Evolutionary conservation across 2,329 filamentous ascomycete genomes (phyloP), one percentile per base, ranked within the genome.

Genomic region (Colletotrichum gloeosporioides): DNA sequence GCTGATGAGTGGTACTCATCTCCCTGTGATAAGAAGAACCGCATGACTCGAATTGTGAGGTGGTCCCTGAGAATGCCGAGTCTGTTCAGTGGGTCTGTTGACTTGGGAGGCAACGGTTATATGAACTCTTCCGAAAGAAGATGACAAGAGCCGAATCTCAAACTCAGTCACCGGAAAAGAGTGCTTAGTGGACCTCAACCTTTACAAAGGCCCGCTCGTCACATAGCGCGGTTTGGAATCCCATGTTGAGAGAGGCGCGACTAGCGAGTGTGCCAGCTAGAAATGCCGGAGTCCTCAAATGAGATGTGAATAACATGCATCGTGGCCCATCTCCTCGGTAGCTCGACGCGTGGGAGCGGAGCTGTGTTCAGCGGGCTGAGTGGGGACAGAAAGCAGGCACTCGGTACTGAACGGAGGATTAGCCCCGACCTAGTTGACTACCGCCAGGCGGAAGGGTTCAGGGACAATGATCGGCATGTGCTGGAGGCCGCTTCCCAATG

Each of bases 231-330:
- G 61, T 32, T 22, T 22, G 39, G 18, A 49, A 49, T 49, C 18
- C 39, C 18, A 49, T 49, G 18, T 49, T 18, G 18, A n/a, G 18
- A 44, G 18, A 49, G 61, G 13, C 31, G 61, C 31, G 15, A 22
- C 61, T 25, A 64, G 32, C n/a, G 18, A 62, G 6, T 16, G 27
- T 12, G 8, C 49, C 13, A n/a, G n/a, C 10, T 32, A 34, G 29
- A 49, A 53, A 27, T 77, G 71, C 63, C 71, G 59, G 61, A 67
- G 53, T 76, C 63, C 18, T 78, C 77, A 9, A 78, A 79, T 44
- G 77, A 79, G 65, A 80, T 13, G 18, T 27, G 55, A 39, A 49
- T 70, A 25, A 27, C 55, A 16, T 25, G 53, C 32, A 59, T 13
- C 62, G 31, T 63, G 61, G 44, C 34, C 29, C 65, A 36, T 32